Percentiles rank a stretch among this genome's conserved stretches.
Conservation (phyloP, 331 rosid species). For the Malus hybrid region DNA sequence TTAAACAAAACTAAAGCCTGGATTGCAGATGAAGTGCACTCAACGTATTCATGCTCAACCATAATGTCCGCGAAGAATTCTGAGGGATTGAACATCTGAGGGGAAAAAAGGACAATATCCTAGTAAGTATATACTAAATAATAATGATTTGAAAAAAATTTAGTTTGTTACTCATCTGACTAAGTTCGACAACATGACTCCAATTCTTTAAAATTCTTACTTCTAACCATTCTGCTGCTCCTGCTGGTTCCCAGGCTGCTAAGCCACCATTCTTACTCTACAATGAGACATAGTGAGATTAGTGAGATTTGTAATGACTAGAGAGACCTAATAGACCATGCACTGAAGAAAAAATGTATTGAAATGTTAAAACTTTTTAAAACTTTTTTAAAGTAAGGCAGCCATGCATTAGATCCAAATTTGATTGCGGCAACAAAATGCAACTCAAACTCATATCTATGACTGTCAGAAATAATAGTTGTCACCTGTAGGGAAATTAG, state of each 20-base stretch:
- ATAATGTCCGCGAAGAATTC: slow-evolving; percentile 64
- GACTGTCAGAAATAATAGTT: not conserved
- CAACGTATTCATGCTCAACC: slow-evolving; percentile 66
- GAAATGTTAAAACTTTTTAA: not conserved
- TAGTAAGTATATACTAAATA: not conserved
- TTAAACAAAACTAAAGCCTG: slow-evolving; percentile 31
- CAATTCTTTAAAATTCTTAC: slow-evolving; percentile 25
- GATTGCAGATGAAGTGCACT: slow-evolving; percentile 59
- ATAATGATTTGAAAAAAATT: not conserved
- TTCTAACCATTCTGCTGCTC: slow-evolving; percentile 70
- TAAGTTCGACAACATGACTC: not conserved
- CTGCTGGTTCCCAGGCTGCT: slow-evolving; percentile 72
- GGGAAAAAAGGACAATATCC: not conserved
- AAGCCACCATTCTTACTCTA: slow-evolving; percentile 78
- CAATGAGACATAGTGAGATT: not conserved
- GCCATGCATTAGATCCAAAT: not conserved
- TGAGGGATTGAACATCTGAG: slow-evolving; percentile 53
- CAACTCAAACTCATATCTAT: not conserved
- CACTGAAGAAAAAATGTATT: not conserved
- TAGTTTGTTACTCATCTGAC: not conserved
- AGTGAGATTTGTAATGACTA: not conserved
- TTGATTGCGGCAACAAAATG: not conserved
- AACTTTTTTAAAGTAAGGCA: not conserved
- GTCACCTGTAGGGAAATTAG: slow-evolving; percentile 35
- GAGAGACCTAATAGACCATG: not conserved